These are phyloP conservation scores for Syzygium syzygioides DNA, from an alignment of 441 rosid genomes.

Conservation along the genomic window DNA sequence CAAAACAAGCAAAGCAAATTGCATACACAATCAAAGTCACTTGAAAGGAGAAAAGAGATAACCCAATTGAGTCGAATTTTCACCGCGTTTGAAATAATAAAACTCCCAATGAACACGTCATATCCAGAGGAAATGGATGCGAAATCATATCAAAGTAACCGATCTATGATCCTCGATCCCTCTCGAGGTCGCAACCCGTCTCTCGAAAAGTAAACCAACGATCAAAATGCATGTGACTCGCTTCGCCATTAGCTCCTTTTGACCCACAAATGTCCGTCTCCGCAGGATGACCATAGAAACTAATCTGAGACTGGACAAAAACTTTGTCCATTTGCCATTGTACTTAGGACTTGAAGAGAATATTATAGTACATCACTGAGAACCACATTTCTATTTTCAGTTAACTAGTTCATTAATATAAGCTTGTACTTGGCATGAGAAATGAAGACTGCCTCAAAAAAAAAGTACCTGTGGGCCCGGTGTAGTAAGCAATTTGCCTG, in stretches of 20 bases:
- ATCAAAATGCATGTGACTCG: neutral
- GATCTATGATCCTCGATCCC: neutral
- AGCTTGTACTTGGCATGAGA: neutral
- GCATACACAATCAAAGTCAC: neutral
- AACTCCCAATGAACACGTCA: neutral
- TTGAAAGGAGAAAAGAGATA: neutral
- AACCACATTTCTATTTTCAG: neutral
- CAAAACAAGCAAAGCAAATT: neutral
- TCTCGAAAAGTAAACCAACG: neutral
- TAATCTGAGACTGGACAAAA: neutral
- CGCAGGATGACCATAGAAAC: neutral
- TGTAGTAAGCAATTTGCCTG: constrained; percentile 84
- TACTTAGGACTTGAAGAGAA: neutral
- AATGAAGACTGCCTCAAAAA: neutral
- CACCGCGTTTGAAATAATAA: neutral
- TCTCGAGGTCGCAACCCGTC: neutral
- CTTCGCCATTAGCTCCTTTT: neutral
- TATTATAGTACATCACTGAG: neutral
- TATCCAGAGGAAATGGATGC: neutral
- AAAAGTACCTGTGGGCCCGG: constrained; percentile 78
- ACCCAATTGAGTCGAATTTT: neutral
- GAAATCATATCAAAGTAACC: neutral
- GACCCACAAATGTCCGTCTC: neutral
- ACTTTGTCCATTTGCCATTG: neutral
- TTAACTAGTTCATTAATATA: neutral